Percentiles rank a stretch among this genome's conserved stretches.
Conservation (phyloP, 2,329 filamentous ascomycete genomes). For the Trichoderma citrinoviride region DNA sequence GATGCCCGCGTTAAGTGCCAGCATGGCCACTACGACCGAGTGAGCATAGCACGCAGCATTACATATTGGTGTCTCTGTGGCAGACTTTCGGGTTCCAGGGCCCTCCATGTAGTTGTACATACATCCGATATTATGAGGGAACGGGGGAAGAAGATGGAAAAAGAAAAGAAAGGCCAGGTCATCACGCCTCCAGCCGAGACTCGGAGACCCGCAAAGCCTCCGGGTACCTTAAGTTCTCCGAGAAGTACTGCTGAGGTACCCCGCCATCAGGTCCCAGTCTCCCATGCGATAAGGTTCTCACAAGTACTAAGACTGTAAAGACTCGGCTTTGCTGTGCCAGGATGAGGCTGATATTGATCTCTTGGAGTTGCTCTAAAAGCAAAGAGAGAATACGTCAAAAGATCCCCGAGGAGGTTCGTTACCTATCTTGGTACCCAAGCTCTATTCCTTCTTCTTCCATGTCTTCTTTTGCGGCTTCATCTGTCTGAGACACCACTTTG, state of each 20-base stretch:
- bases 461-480: not conserved
- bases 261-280: not conserved
- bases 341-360: not conserved
- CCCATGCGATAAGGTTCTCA: not conserved
- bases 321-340: not conserved
- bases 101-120: not conserved
- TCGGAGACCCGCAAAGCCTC: not conserved
- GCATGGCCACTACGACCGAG: not conserved
- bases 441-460: not conserved
- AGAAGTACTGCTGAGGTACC: not conserved
- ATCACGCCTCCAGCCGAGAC: slow-evolving; percentile 10
- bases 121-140: too few relatives aligned
- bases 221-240: not conserved
- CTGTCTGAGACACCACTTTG: not conserved
- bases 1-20: not conserved
- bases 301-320: not conserved
- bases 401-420: not conserved
- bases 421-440: not conserved
- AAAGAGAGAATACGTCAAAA: not conserved
- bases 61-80: not conserved
- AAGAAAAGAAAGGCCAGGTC: not conserved
- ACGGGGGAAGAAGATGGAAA: not conserved
- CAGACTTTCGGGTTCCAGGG: not conserved
- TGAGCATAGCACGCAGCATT: not conserved
- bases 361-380: not conserved